Evolutionary conservation across 1,284 basidiomycete species (phyloP).

Genomic region (Ustilago shanxiensis): DNA sequence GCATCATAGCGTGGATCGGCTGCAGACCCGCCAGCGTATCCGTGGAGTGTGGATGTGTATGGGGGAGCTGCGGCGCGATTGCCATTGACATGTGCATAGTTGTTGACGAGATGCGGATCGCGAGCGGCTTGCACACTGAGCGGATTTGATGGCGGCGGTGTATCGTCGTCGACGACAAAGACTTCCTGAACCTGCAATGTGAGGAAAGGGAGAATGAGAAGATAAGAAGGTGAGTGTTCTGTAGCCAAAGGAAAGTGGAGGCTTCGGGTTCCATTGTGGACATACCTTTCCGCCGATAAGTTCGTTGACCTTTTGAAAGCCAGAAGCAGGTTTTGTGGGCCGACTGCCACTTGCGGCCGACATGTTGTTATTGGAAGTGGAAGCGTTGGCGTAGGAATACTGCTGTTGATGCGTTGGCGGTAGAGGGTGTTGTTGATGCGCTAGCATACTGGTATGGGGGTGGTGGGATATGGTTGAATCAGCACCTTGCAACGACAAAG

Average conservation of each 20-base stretch:
- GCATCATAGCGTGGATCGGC: conserved; percentile 35
- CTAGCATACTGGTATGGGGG: conserved; percentile 39
- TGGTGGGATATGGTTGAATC: conserved; percentile 10
- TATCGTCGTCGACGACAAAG: conserved; percentile 59
- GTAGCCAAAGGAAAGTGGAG: not conserved
- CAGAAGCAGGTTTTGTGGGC: conserved; percentile 27
- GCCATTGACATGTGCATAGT: conserved; percentile 41
- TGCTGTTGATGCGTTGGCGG: conserved; percentile 26
- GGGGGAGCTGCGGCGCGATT: conserved; percentile 19
- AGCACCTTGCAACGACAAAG: conserved; percentile 22
- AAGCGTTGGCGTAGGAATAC: conserved; percentile 14
- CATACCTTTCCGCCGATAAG: conserved; percentile 61
- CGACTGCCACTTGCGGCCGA: conserved; percentile 40
- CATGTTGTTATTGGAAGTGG: conserved; percentile 23
- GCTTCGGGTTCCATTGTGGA: conserved; percentile 1
- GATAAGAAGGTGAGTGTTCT: not conserved
- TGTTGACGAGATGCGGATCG: conserved; percentile 44
- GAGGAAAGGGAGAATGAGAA: not conserved
- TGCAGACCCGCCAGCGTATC: conserved; percentile 20
- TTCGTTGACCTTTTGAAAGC: conserved; percentile 57
- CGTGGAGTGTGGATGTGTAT: conserved; percentile 27
- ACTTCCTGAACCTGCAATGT: conserved; percentile 55
- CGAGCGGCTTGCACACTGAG: conserved; percentile 51
- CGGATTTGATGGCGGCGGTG: conserved; percentile 49
- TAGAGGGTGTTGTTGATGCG: conserved; percentile 47